A percentile compares a stretch with the other conserved stretches of the same genome.
These are phyloP conservation scores for Candida buenavistaensis DNA, from an alignment of 1,139 yeast species.

Conservation along the genomic window DNA sequence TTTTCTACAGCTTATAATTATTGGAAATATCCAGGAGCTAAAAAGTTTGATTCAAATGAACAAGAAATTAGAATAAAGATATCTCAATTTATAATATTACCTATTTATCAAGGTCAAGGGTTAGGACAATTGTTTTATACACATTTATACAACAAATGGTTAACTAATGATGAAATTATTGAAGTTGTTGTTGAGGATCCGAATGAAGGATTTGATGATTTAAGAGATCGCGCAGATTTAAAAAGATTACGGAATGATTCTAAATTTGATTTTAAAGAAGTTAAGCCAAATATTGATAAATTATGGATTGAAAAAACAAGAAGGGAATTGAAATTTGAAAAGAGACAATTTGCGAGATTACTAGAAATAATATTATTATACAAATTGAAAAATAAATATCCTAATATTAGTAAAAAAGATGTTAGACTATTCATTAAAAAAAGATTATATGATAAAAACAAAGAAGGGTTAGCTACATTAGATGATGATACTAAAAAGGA, in stretches of 20 bases:
- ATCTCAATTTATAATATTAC: constrained; percentile 83
- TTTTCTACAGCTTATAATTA: constrained; percentile 83
- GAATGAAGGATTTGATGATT: constrained; percentile 86
- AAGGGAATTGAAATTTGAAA: constrained; percentile 59
- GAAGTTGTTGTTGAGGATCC: constrained; percentile 96
- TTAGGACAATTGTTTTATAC: constrained; percentile 71
- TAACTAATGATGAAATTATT: constrained; percentile 48
- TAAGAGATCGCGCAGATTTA: constrained; percentile 83
- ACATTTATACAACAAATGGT: constrained; percentile 55
- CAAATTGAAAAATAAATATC: constrained; percentile 27
- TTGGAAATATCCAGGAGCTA: constrained; percentile 68
- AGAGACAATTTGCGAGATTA: constrained; percentile 74
- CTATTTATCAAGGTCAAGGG: constrained; percentile 71
- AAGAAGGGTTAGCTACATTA: constrained; percentile 69
- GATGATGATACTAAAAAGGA: constrained; percentile 62
- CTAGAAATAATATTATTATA: constrained; percentile 72
- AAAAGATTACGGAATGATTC: constrained; percentile 39
- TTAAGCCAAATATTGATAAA: constrained; percentile 26
- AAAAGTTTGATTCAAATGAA: constrained; percentile 51
- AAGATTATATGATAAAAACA: constrained; percentile 73
- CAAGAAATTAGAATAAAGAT: constrained; percentile 66
- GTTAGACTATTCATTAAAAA: constrained; percentile 67
- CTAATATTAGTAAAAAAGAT: constrained; percentile 31
- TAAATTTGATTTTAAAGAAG: constrained; percentile 23
- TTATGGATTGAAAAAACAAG: constrained; percentile 47